Base-by-base conservation (phyloP, 2,329 filamentous ascomycete genomes). In the Arthrinium puccinioides region DNA sequence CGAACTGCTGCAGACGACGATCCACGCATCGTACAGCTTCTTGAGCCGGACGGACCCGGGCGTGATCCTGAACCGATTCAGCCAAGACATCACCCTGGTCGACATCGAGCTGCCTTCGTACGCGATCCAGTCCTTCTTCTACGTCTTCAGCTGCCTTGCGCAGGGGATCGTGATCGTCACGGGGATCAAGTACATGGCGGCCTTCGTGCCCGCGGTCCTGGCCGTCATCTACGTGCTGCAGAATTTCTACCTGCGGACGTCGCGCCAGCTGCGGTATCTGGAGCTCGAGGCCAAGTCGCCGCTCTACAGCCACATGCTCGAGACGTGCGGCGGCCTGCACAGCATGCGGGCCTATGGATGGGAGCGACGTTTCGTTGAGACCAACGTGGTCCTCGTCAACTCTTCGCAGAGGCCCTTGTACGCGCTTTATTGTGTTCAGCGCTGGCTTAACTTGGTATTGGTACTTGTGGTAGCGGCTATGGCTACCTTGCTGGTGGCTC, bases 221-320 rank as follows among this genome's bases (percentile, higher is more conserved):
- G 14, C 7, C 11, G 21, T 15, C 3, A 25, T 24, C 6, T 4
- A 75, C 76, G 11, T 24, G 14, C 9, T 38, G n/a, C 29, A 37
- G 15, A 9, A 29, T 10, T 25, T 37, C 11, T 41, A 41, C 25
- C 25, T 41, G n/a, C 24, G 35, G 11, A 37, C 29, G 4, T 32
- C 39, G 9, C 34, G 35, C 13, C 24, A 37, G 11, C 8, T 41
- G 14, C 29, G 31, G 9, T 30, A 27, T 10, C 25, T 41, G 18
- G 39, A 41, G 15, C 29, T 37, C 13, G 30, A 26, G 2, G 30
- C 37, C 10, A 25, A 26, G 19, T 32, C 27, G 3, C 36, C 28
- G 10, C 28, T 38, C 8, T 35, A 35, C 23, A 16, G 20, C 7
- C 36, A 24, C 9, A 14, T 32, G 11, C 8, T 14, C 13, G 28